phyloP scores from a whole-genome alignment of 768 basidiomycete species.

The Calocera viscosa region DNA sequence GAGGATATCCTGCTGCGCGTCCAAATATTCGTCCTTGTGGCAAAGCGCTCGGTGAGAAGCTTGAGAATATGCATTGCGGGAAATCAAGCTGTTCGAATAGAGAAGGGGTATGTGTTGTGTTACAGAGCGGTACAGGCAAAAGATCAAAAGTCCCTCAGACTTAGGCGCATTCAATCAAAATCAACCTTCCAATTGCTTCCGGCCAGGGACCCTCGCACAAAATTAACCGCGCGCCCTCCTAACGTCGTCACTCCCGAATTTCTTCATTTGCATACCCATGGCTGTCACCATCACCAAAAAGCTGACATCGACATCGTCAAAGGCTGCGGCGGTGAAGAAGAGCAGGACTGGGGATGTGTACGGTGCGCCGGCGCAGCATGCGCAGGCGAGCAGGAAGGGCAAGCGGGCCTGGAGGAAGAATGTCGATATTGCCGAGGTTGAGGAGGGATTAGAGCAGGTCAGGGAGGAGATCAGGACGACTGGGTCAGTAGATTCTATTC shows the following conservation, averaged over 20 bases:
- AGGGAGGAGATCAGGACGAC: constrained; percentile 69
- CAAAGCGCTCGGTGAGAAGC: too few relatives aligned
- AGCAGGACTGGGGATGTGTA: constrained; percentile 6
- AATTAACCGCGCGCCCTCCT: background rate
- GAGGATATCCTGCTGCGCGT: too few relatives aligned
- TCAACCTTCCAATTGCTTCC: background rate
- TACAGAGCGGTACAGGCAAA: too few relatives aligned
- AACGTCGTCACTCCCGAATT: background rate
- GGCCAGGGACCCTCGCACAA: background rate
- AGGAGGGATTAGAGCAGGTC: constrained; percentile 58
- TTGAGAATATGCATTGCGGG: too few relatives aligned
- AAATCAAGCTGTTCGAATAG: too few relatives aligned
- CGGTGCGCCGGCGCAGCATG: constrained; percentile 30
- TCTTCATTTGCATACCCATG: background rate
- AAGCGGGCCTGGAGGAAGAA: constrained; percentile 91
- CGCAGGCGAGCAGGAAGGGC: constrained; percentile 72
- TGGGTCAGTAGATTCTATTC: constrained; percentile 41
- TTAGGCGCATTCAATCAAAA: too few relatives aligned
- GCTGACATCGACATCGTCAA: background rate
- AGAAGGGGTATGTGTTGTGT: too few relatives aligned
- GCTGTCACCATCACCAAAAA: background rate
- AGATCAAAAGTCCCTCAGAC: too few relatives aligned
- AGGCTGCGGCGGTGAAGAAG: background rate
- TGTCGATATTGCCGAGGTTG: constrained; percentile 70
- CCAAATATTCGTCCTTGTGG: too few relatives aligned